Base-by-base conservation (phyloP, 2,329 filamentous ascomycete genomes). In the Aspergillus costaricaensis region DNA sequence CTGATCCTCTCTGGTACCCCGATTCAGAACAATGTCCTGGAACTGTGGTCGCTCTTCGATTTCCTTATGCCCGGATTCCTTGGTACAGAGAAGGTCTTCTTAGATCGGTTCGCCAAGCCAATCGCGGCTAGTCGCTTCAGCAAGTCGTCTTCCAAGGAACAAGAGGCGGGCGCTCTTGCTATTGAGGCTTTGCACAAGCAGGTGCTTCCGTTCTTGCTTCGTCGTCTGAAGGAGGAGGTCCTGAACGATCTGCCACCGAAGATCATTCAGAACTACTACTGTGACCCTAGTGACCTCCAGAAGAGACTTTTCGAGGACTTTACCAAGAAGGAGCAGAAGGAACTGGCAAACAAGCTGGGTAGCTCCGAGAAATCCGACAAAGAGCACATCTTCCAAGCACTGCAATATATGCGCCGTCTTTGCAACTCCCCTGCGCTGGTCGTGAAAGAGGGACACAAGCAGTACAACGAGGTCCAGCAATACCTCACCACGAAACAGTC, bases 111-210 rank as follows among this genome's bases (percentile, higher is more conserved):
- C 68, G 92, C 93, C 8, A 96, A 96, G 77, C 93, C 93, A 1
- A 97, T 97, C 68, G 91, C 94, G 1, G 93, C 93, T 4, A 96
- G 92, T 71, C 90, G 96, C 19, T 96, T 93, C 74, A 94, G 91
- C 77, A 99, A 98, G 76, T 96, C 95, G 1, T 98, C 94, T 1
- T 97, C 95, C 0, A 98, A 97, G 72, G 95, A 99, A 74, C 96
- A 99, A 78, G 95, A 99, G 81, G 92, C 92, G 3, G 95, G 96
- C 57, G 96, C 96, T 1, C 81, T 99, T 25, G 95, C 95, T 0
- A 96, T 99, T 59, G 95, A 99, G 77, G 95, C 95, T n/a, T 82
- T 99, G 21, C 95, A 99, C 79, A 99, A 99, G 76, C 95, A 99
- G 74, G 96, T 99, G 1, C 81, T 99, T 36, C 95, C 95, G 1